Base-by-base conservation (phyloP, 2,329 filamentous ascomycete genomes). In the Aspergillus fumigatiaffinis region DNA sequence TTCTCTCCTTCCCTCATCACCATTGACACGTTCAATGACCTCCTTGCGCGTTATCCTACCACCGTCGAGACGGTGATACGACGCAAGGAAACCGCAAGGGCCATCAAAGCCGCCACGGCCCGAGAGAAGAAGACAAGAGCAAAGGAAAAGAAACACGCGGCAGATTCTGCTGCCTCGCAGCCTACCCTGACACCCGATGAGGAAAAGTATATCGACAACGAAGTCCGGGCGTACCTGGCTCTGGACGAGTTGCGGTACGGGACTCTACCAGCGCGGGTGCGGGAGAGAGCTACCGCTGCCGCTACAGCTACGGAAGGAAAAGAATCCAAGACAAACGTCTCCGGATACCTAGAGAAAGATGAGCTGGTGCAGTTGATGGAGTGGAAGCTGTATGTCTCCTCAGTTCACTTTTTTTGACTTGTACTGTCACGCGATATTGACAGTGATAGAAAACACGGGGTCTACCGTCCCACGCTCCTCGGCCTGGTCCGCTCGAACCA, bases 351-450 rank as follows among this genome's bases (percentile, higher is more conserved):
- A 7, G 63, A 63, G 10, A 74, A 73, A 32, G 69, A 72, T 2
- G 71, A 77, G 17, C 49, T 77, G 38, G 63, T 73, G 50, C 65
- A 60, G 51, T 60, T 77, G 52, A 74, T 79, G 62, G 73, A 76
- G 50, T 79, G 77, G 77, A 79, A 79, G 60, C 65, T 75, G 76
- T 79, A 63, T 65, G 72, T 70, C 21, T 41, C 29, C 17, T 44
- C 23, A 48, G 46, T n/a, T 20, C 25, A 25, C 32, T 47, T 28
- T 5, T 5, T 26, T 47, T 23, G 23, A 23, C 23, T 32, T 4
- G 38, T 32, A 14, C 7, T 29, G 8, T 25, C 14, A 28, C 5
- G 14, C 14, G 32, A 50, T 51, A 51, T 25, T 28, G n/a, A 51
- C 47, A 21, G 46, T 3, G 6, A 53, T 25, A 75, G 73, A 42